Base-by-base conservation (phyloP, 2,329 filamentous ascomycete species). In the Tolypocladium guangdongense region DNA sequence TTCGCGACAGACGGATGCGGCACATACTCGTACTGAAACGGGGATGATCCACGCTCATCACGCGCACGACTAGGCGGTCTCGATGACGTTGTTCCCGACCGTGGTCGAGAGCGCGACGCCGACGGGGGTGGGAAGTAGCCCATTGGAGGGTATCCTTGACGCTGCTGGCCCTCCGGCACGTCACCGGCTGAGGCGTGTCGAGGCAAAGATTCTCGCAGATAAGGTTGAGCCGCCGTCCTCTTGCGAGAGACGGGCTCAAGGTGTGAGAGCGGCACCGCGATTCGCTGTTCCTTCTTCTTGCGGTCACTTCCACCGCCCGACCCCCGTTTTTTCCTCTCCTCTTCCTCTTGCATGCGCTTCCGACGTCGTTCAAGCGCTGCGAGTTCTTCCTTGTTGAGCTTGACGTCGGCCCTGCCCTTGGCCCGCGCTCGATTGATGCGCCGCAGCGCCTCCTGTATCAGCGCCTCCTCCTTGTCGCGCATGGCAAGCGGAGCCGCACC, bases 371-470 rank as follows among this genome's bases (percentile, higher is more conserved):
- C 86, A 60, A 95, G 76, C 48, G 90, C 90, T 57, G 85, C 86
- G 61, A 96, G 75, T 68, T 96, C 91, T 52, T 87, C 83, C 63
- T 84, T 81, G 60, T 80, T 90, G 58, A 97, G 78, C 66, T 85
- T 87, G 53, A 96, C 88, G 54, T 95, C 88, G 46, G 78, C 76
- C 68, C 85, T 86, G 58, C 90, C 90, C 63, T 83, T 83, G 57
- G 82, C 81, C 66, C 88, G 84, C 18, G 91, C 90, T 59, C 83
- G 81, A 58, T 84, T 82, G 64, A 96, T 95, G 59, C 89, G 86
- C 62, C 84, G 83, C 68, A 95, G 72, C 41, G 91, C 91, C 58
- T 82, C 82, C 59, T 90, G 85, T 58, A 93, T 82, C 61, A 95
- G 70, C 58, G 80, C 78, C 60, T 92, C 86, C 66, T 95, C 89